Conservation (phyloP, 1,284 basidiomycete species). For the Takashimella tepidaria region DNA sequence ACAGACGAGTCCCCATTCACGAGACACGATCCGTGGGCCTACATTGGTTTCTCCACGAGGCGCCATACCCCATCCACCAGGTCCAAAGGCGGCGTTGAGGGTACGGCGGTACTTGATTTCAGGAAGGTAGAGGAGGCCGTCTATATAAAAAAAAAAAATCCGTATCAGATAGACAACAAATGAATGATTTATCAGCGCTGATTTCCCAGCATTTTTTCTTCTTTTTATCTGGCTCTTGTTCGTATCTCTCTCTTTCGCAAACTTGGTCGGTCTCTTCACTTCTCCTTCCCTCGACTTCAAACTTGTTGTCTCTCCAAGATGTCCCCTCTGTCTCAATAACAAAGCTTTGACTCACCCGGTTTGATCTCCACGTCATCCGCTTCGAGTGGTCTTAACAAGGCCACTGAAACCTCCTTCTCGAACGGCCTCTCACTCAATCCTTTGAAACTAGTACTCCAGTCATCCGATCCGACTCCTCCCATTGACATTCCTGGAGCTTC, state of each 20-base stretch:
- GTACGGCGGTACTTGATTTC: conserved; percentile 98
- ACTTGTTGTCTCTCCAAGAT: too few relatives aligned
- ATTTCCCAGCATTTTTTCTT: too few relatives aligned
- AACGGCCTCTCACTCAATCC: conserved; percentile 79
- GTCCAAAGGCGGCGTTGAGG: conserved; percentile 90
- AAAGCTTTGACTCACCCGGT: conserved; percentile 7
- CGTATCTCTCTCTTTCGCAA: too few relatives aligned
- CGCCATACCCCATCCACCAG: conserved; percentile 94
- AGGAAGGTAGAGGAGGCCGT: conserved; percentile 90
- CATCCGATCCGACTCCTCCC: conserved; percentile 33
- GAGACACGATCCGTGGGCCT: conserved; percentile 78
- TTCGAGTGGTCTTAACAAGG: conserved; percentile 70
- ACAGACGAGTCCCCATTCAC: conserved; percentile 93
- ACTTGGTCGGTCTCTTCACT: too few relatives aligned
- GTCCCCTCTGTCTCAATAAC: conserved; percentile 64
- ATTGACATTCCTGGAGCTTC: conserved; percentile 9
- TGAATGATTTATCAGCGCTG: too few relatives aligned
- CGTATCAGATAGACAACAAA: too few relatives aligned
- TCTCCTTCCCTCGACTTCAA: too few relatives aligned
- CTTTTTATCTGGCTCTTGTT: too few relatives aligned
- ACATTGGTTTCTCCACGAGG: conserved; percentile 89
- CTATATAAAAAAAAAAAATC: conserved; percentile 49
- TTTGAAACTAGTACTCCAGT: conserved; percentile 85
- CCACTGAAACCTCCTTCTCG: conserved; percentile 64
- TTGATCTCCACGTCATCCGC: conserved; percentile 40